Conservation (phyloP, 202 grass and related monocot genomes). For the Dendrocalamus latiflorus region DNA sequence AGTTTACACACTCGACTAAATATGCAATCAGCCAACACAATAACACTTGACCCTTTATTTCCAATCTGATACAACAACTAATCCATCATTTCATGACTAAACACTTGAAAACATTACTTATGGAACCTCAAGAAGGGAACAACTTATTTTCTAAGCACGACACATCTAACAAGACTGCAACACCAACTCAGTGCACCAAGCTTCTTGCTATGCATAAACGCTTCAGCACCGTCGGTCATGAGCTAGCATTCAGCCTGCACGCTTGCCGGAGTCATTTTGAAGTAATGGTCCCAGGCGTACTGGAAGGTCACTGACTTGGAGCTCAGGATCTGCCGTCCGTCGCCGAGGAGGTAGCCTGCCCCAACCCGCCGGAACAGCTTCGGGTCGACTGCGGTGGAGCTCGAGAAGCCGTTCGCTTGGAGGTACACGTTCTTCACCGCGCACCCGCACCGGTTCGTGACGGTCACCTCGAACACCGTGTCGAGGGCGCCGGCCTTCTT, state of each 20-base stretch:
- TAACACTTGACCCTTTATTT: no score
- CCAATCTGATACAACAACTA: no score
- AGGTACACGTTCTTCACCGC: constrained; percentile 27
- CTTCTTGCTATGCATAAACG: no score
- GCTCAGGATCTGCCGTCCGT: constrained; percentile 26
- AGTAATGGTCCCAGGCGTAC: constrained; percentile 54
- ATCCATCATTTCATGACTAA: no score
- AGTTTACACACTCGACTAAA: no score
- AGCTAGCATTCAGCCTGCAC: constrained; percentile 24
- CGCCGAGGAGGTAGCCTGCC: constrained; percentile 29
- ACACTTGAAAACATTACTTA: no score
- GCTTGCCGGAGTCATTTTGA: constrained; percentile 34
- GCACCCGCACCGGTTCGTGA: constrained; percentile 42
- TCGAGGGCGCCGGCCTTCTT: constrained; percentile 7
- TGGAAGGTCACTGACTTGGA: constrained; percentile 26
- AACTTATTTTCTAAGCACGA: no score
- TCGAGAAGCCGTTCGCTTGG: constrained; percentile 27
- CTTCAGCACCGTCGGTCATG: neutral
- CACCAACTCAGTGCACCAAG: no score
- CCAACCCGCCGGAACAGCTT: constrained; percentile 27
- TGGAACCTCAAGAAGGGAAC: no score
- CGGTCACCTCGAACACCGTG: constrained; percentile 37
- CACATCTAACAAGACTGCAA: no score
- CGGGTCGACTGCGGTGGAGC: constrained; percentile 22
- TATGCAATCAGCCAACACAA: no score